phyloP scores from a whole-genome alignment of 148 eudicot genomes.

The Persicaria maculosa region DNA sequence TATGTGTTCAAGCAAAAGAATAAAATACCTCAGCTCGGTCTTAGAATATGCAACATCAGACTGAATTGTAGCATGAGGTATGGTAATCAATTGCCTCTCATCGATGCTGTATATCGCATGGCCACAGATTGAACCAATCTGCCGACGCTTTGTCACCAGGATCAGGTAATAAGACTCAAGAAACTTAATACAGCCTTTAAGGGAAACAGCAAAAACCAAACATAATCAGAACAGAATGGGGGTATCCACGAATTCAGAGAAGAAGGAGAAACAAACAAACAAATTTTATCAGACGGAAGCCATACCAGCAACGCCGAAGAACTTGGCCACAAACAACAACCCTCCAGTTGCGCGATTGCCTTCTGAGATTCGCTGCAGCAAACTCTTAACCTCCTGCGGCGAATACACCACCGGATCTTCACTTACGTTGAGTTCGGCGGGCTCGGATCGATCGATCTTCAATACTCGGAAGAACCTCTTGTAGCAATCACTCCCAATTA shows the following conservation, averaged over 20 bases:
- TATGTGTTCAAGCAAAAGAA: background rate
- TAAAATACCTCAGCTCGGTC: constrained; percentile 72
- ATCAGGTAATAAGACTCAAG: constrained; percentile 82
- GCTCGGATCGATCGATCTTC: constrained; percentile 88
- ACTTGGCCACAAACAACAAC: constrained; percentile 66
- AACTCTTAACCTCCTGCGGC: constrained; percentile 71
- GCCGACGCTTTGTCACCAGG: constrained; percentile 78
- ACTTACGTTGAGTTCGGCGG: constrained; percentile 75
- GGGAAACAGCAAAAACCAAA: background rate
- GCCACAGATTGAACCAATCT: constrained; percentile 91
- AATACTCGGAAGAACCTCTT: constrained; percentile 72
- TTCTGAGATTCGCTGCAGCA: constrained; percentile 82
- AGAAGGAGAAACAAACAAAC: background rate
- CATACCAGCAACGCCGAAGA: constrained; percentile 84
- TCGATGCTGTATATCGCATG: constrained; percentile 93
- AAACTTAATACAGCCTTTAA: constrained; percentile 73
- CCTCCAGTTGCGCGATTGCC: constrained; percentile 98
- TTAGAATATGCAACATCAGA: constrained; percentile 86
- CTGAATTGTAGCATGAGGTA: constrained; percentile 83
- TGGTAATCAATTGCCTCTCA: constrained; percentile 83
- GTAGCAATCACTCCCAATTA: constrained; percentile 85
- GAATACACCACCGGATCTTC: constrained; percentile 97
- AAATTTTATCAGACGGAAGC: background rate
- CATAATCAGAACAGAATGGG: background rate
- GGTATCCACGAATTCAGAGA: background rate